Conservation (phyloP, 2,329 filamentous ascomycete species). For the Thielaviopsis ethacetica region DNA sequence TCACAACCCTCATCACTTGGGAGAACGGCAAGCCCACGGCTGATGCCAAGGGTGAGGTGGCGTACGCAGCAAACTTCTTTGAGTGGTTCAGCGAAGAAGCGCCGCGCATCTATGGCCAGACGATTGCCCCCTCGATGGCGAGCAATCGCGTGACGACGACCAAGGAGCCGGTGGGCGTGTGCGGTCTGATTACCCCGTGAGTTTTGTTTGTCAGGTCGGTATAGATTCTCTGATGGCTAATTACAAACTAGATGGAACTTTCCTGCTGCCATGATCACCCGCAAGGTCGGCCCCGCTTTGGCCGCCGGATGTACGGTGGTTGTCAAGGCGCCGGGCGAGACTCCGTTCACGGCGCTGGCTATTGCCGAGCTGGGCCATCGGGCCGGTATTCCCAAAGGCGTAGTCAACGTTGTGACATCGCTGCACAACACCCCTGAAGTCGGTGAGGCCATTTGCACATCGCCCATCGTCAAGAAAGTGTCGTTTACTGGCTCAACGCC, state of each 20-base stretch:
- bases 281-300: conserved; percentile 56
- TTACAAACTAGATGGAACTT: conserved; percentile 55
- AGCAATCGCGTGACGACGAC: conserved; percentile 63
- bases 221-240: background rate
- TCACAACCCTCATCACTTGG: conserved; percentile 71
- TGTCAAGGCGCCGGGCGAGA: conserved; percentile 80
- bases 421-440: conserved; percentile 65
- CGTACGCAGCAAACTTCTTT: conserved; percentile 59
- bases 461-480: conserved; percentile 66
- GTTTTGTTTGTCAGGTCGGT: conserved; percentile 4
- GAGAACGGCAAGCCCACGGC: conserved; percentile 77
- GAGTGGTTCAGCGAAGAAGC: conserved; percentile 76
- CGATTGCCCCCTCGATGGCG: conserved; percentile 51
- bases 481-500: conserved; percentile 77
- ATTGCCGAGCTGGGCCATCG: conserved; percentile 72
- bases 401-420: conserved; percentile 77
- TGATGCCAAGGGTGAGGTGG: conserved; percentile 56
- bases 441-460: conserved; percentile 54
- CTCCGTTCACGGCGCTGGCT: conserved; percentile 78
- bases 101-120: conserved; percentile 55
- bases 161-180: conserved; percentile 74
- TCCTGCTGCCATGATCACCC: conserved; percentile 58
- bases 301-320: conserved; percentile 95
- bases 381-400: conserved; percentile 77
- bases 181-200: conserved; percentile 62